Base-by-base conservation (phyloP, 345 rosid genomes). In the Pugionium dolabratum region DNA sequence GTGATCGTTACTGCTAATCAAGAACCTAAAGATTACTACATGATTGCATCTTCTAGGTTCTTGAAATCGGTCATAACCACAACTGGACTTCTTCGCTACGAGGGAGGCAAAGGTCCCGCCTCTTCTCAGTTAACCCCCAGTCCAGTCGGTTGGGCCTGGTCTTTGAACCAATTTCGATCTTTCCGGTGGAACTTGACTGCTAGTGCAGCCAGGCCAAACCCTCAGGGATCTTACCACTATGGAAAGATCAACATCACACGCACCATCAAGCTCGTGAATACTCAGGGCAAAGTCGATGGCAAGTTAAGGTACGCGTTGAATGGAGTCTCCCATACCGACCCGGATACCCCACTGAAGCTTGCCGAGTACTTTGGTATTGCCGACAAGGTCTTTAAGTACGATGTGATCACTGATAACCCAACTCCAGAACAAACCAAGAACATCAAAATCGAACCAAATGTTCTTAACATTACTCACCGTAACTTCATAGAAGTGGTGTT, bases 141-240 rank as follows among this genome's bases (percentile, higher is more conserved):
- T 9, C 91, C 95, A 1, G 80, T 71, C 7, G 87, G 89, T 7
- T 85, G 89, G 95, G 87, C 78, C 5, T 88, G 89, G 91, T 87
- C 95, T 0, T 70, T 85, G 57, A 85, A 88, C 64, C 95, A 88
- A 59, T 85, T 88, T 73, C 79, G 91, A 5, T 70, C 95, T 44
- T 84, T 83, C 76, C 72, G 95, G 44, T 88, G 95, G 91, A 88
- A 88, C 44, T 40, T 40, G 4, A 40, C 95, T 2, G 82, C 95
- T 46, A 80, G 84, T 46, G 90, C 95, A 1, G 95, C 90, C 25
- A 83, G 95, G 77, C 95, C 95, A 9, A 87, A 87, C 66, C 95
- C 95, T 41, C 95, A 88, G 48, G 95, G 95, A 41, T 88, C 95
- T 2, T 88, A 82, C 82, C 95, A 81, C 54, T 88, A 88, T 9